Percentiles rank a stretch among this genome's conserved stretches.
Evolutionary conservation across 148 eudicot species (phyloP).

Genomic region (Talinum fruticosum): DNA sequence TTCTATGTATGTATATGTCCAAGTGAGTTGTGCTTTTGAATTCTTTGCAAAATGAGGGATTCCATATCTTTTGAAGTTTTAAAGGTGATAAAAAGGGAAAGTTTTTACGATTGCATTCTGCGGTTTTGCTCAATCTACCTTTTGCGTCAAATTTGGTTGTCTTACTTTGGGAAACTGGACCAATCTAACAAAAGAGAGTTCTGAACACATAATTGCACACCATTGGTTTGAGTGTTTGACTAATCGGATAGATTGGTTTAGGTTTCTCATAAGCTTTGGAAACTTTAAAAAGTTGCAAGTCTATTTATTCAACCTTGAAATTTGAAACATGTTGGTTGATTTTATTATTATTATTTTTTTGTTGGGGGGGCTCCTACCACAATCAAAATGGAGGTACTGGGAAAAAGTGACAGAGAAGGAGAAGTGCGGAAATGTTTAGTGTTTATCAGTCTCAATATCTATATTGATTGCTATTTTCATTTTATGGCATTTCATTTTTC

Average conservation of each 20-base stretch:
- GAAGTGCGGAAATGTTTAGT: no score
- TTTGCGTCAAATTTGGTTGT: neutral
- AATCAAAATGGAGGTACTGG: neutral
- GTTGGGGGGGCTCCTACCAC: neutral
- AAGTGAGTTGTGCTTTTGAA: no score
- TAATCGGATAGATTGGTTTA: neutral
- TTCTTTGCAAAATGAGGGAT: neutral
- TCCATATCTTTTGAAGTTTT: neutral
- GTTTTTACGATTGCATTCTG: neutral
- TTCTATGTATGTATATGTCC: no score
- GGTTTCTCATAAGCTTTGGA: neutral
- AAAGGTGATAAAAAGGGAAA: neutral
- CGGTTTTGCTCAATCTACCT: neutral
- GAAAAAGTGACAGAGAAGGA: no score
- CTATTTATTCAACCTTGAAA: neutral
- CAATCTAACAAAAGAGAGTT: neutral
- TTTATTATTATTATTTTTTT: neutral
- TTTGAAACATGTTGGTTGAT: no score
- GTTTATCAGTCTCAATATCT: neutral
- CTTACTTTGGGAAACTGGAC: neutral
- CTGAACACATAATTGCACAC: neutral
- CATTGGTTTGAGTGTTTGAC: neutral
- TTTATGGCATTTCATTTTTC: neutral
- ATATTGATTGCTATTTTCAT: neutral
- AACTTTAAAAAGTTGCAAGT: neutral